A percentile compares a stretch with the other conserved stretches of the same genome.
phyloP scores from a whole-genome alignment of 2,329 filamentous ascomycete species.

The Phialocephala sp. region DNA sequence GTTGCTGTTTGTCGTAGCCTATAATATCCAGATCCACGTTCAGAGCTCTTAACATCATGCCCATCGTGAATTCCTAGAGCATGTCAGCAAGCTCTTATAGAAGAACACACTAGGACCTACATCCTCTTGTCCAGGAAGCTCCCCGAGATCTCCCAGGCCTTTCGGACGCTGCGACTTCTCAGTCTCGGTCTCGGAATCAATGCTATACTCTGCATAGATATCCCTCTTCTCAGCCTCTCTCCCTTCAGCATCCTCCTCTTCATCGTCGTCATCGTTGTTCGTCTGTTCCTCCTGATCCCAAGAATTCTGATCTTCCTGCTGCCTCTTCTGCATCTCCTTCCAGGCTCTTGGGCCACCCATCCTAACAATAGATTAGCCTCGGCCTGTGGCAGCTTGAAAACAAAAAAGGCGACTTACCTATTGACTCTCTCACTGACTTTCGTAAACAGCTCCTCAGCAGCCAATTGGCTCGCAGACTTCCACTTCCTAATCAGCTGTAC shows the following conservation, averaged over 20 bases:
- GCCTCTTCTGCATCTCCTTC: slow-evolving; percentile 55
- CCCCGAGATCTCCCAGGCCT: slow-evolving; percentile 43
- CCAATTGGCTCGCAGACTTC: slow-evolving; percentile 62
- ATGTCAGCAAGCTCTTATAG: slow-evolving; percentile 21
- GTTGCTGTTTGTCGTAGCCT: slow-evolving; percentile 62
- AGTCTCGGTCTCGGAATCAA: slow-evolving; percentile 44
- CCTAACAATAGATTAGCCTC: slow-evolving; percentile 25
- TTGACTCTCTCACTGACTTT: slow-evolving; percentile 64
- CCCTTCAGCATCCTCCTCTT: slow-evolving; percentile 42
- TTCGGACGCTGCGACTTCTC: slow-evolving; percentile 43
- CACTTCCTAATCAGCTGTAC: slow-evolving; percentile 63
- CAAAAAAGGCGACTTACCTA: slow-evolving; percentile 40
- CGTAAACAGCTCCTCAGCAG: slow-evolving; percentile 71
- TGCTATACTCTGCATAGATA: slow-evolving; percentile 42
- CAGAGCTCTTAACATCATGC: slow-evolving; percentile 69
- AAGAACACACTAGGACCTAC: slow-evolving; percentile 43
- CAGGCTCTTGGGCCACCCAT: slow-evolving; percentile 68
- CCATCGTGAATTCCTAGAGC: slow-evolving; percentile 68
- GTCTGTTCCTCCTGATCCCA: slow-evolving; percentile 46
- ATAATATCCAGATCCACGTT: slow-evolving; percentile 68
- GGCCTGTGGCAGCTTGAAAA: background rate
- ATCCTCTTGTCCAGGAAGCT: slow-evolving; percentile 47
- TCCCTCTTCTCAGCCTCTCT: slow-evolving; percentile 46
- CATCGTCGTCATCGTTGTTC: slow-evolving; percentile 42
- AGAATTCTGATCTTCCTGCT: slow-evolving; percentile 47